Conservation (phyloP, 163 green algal species). For the Chlamydomonas reinhardtii region DNA sequence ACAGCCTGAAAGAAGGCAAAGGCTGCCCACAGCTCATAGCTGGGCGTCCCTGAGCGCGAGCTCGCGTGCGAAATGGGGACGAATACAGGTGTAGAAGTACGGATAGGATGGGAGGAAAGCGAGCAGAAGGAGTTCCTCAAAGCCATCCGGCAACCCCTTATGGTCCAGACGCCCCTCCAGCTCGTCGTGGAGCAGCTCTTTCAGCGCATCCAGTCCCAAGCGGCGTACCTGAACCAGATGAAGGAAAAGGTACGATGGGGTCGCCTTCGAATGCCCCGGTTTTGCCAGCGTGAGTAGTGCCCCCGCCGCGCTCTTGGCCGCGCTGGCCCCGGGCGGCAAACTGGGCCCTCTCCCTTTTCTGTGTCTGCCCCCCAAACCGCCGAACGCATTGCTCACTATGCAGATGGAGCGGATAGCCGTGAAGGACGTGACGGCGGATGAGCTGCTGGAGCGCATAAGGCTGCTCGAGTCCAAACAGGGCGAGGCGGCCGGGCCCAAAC, state of each 20-base stretch:
- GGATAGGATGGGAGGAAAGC: constrained; percentile 54
- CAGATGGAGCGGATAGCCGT: constrained; percentile 58
- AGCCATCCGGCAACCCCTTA: constrained; percentile 51
- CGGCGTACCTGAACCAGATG: constrained; percentile 39
- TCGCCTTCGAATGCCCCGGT: background rate
- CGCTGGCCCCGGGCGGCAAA: too few relatives aligned
- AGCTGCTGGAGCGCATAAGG: constrained; percentile 52
- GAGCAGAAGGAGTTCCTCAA: constrained; percentile 60
- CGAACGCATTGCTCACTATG: too few relatives aligned
- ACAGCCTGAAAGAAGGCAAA: too few relatives aligned
- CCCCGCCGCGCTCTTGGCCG: too few relatives aligned
- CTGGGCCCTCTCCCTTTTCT: too few relatives aligned
- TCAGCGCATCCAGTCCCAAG: constrained; percentile 47
- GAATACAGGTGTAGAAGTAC: constrained; percentile 18
- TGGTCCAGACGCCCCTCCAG: constrained; percentile 63
- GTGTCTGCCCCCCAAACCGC: too few relatives aligned
- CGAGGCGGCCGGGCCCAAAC: constrained; percentile 42
- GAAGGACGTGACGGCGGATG: constrained; percentile 45
- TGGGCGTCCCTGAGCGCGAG: too few relatives aligned
- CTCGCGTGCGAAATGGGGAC: constrained; percentile 15
- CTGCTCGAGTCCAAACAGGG: constrained; percentile 47
- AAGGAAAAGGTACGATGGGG: constrained; percentile 37
- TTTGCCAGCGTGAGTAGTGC: too few relatives aligned
- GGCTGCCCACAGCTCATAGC: too few relatives aligned
- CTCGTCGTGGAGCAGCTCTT: constrained; percentile 60